These are phyloP conservation scores for Aspergillus diversus DNA, from an alignment of 495 filamentous ascomycete genomes.

Conservation along the genomic window DNA sequence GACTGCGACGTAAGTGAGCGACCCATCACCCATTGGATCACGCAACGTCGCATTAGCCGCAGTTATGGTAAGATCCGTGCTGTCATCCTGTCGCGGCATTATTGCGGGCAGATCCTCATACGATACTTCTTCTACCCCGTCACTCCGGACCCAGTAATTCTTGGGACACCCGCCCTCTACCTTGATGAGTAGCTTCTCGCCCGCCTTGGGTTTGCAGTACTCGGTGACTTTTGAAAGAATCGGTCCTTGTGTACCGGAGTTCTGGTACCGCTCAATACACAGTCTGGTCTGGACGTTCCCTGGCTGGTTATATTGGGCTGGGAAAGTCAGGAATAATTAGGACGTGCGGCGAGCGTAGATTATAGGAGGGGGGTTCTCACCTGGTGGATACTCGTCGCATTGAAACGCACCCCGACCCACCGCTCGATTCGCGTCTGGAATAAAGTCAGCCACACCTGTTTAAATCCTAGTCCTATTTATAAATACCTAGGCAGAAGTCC, in stretches of 20 bases:
- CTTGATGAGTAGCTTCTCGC: background rate
- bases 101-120: background rate
- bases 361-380: background rate
- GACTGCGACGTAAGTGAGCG: background rate
- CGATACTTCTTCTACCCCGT: background rate
- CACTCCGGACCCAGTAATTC: background rate
- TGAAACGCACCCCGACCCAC: background rate
- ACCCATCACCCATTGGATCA: background rate
- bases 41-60: background rate
- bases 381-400: constrained; percentile 5
- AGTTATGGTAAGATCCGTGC: background rate
- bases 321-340: background rate
- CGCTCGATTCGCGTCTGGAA: background rate
- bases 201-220: background rate
- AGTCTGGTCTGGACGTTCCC: constrained; percentile 1
- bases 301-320: background rate
- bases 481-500: background rate
- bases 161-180: constrained; percentile 1
- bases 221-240: background rate
- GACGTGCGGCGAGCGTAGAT: background rate
- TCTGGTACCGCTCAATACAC: background rate
- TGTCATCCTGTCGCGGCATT: background rate
- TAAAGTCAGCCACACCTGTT: background rate
- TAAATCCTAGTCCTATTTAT: background rate
- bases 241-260: background rate